phyloP scores from a whole-genome alignment of 139 green algal genomes.

The Edaphochlamys debaryana region DNA sequence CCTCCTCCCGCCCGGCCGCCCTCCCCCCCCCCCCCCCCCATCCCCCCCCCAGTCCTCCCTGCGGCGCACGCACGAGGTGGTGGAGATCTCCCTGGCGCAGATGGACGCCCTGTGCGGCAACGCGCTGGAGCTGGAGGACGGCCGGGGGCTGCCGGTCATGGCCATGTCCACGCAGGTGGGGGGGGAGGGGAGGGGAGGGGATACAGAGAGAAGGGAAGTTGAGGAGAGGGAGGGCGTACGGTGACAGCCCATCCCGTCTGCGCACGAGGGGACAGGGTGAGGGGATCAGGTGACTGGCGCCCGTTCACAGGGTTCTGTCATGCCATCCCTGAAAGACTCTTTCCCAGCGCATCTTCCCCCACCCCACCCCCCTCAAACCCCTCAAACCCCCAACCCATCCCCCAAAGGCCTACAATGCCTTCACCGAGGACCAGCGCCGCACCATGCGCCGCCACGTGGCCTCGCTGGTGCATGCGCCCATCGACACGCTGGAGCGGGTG shows the following conservation, averaged over 20 bases:
- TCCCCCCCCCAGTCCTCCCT: conserved; percentile 21
- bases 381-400: too few species aligned
- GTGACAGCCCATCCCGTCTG: too few species aligned
- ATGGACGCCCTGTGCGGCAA: conserved; percentile 94
- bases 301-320: too few species aligned
- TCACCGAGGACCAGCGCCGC: conserved; percentile 81
- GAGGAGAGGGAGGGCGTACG: too few species aligned
- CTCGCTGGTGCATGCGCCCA: conserved; percentile 84
- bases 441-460: conserved; percentile 78
- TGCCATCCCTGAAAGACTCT: too few species aligned
- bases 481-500: conserved; percentile 93
- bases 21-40: not conserved
- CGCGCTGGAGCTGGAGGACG: conserved; percentile 90
- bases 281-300: too few species aligned
- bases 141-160: conserved; percentile 85
- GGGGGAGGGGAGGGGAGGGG: not conserved
- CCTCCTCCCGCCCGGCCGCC: too few species aligned
- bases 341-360: too few species aligned
- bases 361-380: too few species aligned
- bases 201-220: too few species aligned
- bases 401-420: conserved; percentile 91
- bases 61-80: conserved; percentile 65
- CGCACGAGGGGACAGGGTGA: too few species aligned
- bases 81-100: conserved; percentile 90
- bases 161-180: conserved; percentile 83